phyloP scores from a whole-genome alignment of 116 monocot genomes.

The Trichopus zeylanicus region DNA sequence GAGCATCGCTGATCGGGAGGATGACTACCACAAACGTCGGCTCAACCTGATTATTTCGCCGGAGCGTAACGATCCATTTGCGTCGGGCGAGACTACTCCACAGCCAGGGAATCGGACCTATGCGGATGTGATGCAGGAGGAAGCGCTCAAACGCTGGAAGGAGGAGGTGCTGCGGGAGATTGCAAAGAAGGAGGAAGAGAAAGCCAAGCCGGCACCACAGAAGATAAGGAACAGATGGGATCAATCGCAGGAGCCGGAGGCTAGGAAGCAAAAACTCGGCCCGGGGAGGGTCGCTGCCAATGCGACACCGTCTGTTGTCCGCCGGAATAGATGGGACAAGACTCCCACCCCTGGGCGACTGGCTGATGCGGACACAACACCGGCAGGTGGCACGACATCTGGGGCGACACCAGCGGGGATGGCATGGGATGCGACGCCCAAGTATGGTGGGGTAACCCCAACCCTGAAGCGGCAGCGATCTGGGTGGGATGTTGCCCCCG shows the following conservation, averaged over 20 bases:
- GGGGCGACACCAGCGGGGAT: constrained; percentile 81
- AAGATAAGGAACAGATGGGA: constrained; percentile 97
- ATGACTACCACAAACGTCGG: constrained; percentile 71
- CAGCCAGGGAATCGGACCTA: constrained; percentile 70
- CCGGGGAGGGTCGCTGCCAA: constrained; percentile 69
- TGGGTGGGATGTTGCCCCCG: no score
- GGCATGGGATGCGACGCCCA: constrained; percentile 91
- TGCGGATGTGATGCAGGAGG: constrained; percentile 80
- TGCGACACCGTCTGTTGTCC: constrained; percentile 67
- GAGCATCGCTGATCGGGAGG: constrained; percentile 81
- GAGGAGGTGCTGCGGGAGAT: constrained; percentile 72
- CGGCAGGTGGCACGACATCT: constrained; percentile 57
- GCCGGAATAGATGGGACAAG: no score
- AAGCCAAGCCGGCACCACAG: constrained; percentile 31
- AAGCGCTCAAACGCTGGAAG: constrained; percentile 63
- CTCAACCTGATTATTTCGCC: constrained; percentile 76
- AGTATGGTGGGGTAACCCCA: constrained; percentile 54
- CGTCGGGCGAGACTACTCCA: constrained; percentile 71
- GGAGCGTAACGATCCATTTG: constrained; percentile 77
- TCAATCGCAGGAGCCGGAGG: constrained; percentile 82
- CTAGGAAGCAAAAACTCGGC: constrained; percentile 78
- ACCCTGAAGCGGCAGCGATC: no score
- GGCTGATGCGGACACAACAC: constrained; percentile 69
- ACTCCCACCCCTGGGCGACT: constrained; percentile 82
- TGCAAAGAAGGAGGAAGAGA: constrained; percentile 94